A percentile compares a stretch with the other conserved stretches of the same genome.
These are phyloP conservation scores for Yarrowia bubula DNA, from an alignment of 805 yeast genomes.

Conservation along the genomic window DNA sequence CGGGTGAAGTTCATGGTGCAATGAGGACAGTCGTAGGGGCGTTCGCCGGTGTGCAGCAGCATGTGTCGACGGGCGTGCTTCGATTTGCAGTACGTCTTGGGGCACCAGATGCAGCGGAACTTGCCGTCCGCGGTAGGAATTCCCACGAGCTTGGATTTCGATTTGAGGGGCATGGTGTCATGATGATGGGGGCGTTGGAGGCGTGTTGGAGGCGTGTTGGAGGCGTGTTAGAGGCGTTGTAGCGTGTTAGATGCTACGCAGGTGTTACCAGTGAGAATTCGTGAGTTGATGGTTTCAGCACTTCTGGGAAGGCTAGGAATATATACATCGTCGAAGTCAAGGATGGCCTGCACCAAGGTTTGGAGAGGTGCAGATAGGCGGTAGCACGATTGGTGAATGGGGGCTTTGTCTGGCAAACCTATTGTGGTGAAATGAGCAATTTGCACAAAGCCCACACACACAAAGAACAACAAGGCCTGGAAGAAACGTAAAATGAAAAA, in stretches of 20 bases:
- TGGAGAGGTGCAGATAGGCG: constrained; percentile 1
- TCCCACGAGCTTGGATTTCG: constrained; percentile 22
- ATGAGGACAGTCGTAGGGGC: constrained; percentile 75
- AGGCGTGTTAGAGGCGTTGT: not conserved
- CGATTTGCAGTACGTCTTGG: constrained; percentile 42
- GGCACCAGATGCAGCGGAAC: constrained; percentile 35
- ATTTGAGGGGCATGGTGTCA: not conserved
- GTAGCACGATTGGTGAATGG: constrained; percentile 19
- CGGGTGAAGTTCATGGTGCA: constrained; percentile 70
- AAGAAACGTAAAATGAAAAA: not conserved
- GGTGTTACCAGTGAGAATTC: too few relatives aligned
- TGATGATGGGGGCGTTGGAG: not conserved
- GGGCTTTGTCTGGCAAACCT: not conserved
- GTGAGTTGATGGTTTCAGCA: not conserved
- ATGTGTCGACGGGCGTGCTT: constrained; percentile 83
- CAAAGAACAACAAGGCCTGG: not conserved
- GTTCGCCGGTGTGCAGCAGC: constrained; percentile 79
- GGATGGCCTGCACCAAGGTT: constrained; percentile 10
- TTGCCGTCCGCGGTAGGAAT: constrained; percentile 46
- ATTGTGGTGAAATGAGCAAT: constrained; percentile 11
- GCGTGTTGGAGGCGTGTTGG: too few relatives aligned
- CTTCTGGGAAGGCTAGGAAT: not conserved
- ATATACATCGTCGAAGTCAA: constrained; percentile 8
- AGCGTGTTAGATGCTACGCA: too few relatives aligned
- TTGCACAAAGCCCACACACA: constrained; percentile 4